Evolutionary conservation across 1,284 basidiomycete species (phyloP), one percentile per base, ranked within the genome.

Genomic region (Ceratobasidium sp.): DNA sequence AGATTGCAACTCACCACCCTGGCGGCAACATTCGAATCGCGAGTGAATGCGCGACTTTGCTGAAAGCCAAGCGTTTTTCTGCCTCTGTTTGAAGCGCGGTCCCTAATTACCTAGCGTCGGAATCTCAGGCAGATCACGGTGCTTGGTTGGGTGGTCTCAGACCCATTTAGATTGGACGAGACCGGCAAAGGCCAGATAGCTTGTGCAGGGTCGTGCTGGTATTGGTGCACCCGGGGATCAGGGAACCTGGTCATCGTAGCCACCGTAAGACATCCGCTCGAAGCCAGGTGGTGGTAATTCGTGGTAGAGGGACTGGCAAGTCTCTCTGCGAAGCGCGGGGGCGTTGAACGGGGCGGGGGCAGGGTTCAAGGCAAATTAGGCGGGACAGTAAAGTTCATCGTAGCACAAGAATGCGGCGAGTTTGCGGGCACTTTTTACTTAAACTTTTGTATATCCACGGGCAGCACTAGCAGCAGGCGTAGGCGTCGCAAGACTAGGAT

Each of bases 1-100:
- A 64, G 68, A 57, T 71, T 59, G 38, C 68, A 44, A 59, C 68
- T 71, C 54, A 68, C 65, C 66, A 68, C 66, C 66, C 66, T 23
- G 14, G 66, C 18, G 16, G 48, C 23, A 20, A 33, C 18, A n/a
- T n/a, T 18, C 48, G n/a, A n/a, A 33, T 14, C 50, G 18, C 66
- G 23, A 30, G 41, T 54, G 66, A 68, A 38, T 38, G 50, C 41
- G 27, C 50, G 46, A 55, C 5, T 55, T 68, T 50, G 20, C 23
- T 48, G 50, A 33, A 50, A 68, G 66, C 66, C 66, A 68, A 55
- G 66, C 10, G 66, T 30, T 68, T 68, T 48, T 30, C 41, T 48
- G 16, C 44, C 66, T 48, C 20, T 18, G 65, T 30, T 44, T 67
- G 46, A n/a, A 23, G 10, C 20, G 50, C 46, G 46, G 23, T 55